These are phyloP conservation scores for Pythium inflatum DNA, from an alignment of 352 stramenopile species.

Conservation along the genomic window DNA sequence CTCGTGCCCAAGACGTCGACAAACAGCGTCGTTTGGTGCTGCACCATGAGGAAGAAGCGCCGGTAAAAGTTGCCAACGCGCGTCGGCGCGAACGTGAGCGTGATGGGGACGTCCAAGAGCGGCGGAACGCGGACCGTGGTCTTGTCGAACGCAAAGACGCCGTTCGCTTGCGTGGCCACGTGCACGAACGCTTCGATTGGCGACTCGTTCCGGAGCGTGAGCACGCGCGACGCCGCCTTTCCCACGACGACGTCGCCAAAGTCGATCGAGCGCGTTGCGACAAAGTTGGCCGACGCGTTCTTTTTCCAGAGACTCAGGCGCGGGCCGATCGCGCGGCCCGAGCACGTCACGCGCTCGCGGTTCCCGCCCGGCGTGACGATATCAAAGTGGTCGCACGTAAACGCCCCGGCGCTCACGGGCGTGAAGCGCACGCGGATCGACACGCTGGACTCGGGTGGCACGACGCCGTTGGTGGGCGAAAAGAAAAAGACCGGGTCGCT, in stretches of 20 bases:
- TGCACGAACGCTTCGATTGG: conserved; percentile 74
- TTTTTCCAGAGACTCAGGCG: conserved; percentile 83
- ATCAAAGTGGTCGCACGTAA: conserved; percentile 91
- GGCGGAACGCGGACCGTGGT: conserved; percentile 80
- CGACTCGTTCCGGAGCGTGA: conserved; percentile 87
- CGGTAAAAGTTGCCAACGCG: conserved; percentile 92
- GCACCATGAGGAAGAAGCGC: conserved; percentile 81
- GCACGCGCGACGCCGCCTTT: conserved; percentile 56
- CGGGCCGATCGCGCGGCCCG: conserved; percentile 64
- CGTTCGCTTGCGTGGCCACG: conserved; percentile 71
- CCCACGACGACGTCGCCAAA: conserved; percentile 88
- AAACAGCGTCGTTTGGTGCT: conserved; percentile 85
- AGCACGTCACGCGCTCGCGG: conserved; percentile 72
- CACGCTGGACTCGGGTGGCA: conserved; percentile 73
- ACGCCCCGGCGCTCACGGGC: conserved; percentile 81
- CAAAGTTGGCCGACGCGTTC: conserved; percentile 72
- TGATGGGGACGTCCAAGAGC: conserved; percentile 80
- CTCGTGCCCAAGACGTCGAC: conserved; percentile 90
- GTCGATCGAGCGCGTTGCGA: conserved; percentile 80
- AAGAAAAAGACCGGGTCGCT: conserved; percentile 88
- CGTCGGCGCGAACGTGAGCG: conserved; percentile 81
- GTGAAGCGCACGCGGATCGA: conserved; percentile 80
- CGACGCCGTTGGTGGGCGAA: conserved; percentile 62
- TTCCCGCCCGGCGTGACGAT: conserved; percentile 91
- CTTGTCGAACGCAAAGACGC: conserved; percentile 87